phyloP scores from a whole-genome alignment of 495 filamentous ascomycete genomes.

The Penicillium fimorum region DNA sequence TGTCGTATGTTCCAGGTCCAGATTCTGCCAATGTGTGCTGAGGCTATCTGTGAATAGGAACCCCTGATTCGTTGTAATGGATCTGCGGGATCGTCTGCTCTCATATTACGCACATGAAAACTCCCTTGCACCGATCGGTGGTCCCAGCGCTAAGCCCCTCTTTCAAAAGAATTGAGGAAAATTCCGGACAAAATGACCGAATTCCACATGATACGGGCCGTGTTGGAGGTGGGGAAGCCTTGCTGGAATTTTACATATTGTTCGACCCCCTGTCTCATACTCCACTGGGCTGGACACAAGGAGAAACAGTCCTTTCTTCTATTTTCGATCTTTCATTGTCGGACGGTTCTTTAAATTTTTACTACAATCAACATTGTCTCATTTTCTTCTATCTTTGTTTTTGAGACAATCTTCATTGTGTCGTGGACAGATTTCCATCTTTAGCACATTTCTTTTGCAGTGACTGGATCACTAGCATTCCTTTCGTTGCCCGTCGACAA shows the following conservation, averaged over 20 bases:
- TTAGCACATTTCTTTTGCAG: slow-evolving; percentile 16
- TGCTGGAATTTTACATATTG: slow-evolving; percentile 20
- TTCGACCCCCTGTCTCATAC: slow-evolving; percentile 20
- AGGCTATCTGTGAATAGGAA: background rate
- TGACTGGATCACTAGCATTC: slow-evolving; percentile 44
- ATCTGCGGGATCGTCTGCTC: slow-evolving; percentile 7
- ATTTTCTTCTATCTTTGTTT: slow-evolving; percentile 24
- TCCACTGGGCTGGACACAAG: slow-evolving; percentile 16
- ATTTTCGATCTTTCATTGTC: slow-evolving; percentile 15
- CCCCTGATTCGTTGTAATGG: slow-evolving; percentile 1
- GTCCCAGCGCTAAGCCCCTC: background rate
- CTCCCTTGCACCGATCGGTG: slow-evolving; percentile 5
- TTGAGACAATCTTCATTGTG: slow-evolving; percentile 22
- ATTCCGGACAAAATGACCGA: background rate
- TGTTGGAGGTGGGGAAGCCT: slow-evolving; percentile 7
- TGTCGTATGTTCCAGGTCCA: slow-evolving; percentile 22
- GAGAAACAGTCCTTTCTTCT: slow-evolving; percentile 13
- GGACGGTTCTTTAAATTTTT: slow-evolving; percentile 14
- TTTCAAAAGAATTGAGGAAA: background rate
- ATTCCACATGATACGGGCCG: slow-evolving; percentile 3
- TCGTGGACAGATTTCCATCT: slow-evolving; percentile 22
- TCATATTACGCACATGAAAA: background rate
- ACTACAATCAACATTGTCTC: slow-evolving; percentile 11
- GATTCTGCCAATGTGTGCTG: background rate
- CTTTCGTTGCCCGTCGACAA: slow-evolving; percentile 39